Conservation (phyloP, 768 basidiomycete species). For the Pulveroboletus frians region DNA sequence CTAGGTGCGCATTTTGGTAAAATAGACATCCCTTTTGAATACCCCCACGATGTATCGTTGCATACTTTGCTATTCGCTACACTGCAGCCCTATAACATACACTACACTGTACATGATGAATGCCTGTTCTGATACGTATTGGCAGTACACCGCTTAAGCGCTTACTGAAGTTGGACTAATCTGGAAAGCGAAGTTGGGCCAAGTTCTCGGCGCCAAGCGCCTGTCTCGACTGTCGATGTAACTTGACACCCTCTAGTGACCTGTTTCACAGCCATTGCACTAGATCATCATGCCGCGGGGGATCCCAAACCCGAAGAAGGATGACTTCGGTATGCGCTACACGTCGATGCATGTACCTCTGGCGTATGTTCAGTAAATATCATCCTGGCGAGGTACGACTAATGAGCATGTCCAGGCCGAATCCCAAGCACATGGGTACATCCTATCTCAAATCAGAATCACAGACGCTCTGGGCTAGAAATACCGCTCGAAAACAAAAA, state of each 20-base stretch:
- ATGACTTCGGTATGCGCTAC: slow-evolving; percentile 78
- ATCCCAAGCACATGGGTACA: slow-evolving; percentile 75
- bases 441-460: slow-evolving; percentile 74
- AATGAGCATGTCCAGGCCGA: slow-evolving; percentile 43
- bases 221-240: neutral
- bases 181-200: slow-evolving; percentile 6
- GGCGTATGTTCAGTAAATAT: slow-evolving; percentile 45
- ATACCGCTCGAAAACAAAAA: slow-evolving; percentile 52
- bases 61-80: slow-evolving; percentile 13
- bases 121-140: neutral
- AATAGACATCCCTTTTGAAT: neutral
- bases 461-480: slow-evolving; percentile 71
- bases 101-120: slow-evolving; percentile 2
- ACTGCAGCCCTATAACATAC: slow-evolving; percentile 23
- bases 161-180: slow-evolving; percentile 1
- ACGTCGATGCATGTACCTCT: slow-evolving; percentile 79
- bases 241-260: neutral
- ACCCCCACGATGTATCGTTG: slow-evolving; percentile 1
- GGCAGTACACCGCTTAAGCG: no score
- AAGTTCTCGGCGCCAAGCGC: neutral
- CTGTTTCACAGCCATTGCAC: neutral
- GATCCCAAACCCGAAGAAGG: slow-evolving; percentile 72
- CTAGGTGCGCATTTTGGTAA: slow-evolving; percentile 76
- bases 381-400: slow-evolving; percentile 8
- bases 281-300: slow-evolving; percentile 66